phyloP scores from a whole-genome alignment of 2,329 filamentous ascomycete genomes.

The Fonsecaea pugnacius region DNA sequence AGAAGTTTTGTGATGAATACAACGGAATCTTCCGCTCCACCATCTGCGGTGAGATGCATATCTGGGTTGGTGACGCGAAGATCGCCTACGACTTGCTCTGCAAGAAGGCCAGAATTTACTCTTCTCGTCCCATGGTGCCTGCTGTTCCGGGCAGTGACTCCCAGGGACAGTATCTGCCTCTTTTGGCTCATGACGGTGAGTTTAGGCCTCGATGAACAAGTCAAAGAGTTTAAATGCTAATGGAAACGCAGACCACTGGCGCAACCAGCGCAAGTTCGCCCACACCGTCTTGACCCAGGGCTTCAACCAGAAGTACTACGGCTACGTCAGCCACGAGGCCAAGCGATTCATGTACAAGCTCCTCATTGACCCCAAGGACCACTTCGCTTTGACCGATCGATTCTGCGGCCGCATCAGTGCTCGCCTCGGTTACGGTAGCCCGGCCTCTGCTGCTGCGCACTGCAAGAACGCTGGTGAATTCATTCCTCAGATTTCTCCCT shows the following conservation, averaged over 20 bases:
- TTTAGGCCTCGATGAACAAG: neutral
- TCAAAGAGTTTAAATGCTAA: neutral
- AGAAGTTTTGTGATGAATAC: conserved; percentile 37
- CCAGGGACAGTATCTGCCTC: conserved; percentile 38
- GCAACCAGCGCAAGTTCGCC: conserved; percentile 39
- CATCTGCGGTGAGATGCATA: conserved; percentile 40
- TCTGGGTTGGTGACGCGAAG: conserved; percentile 37
- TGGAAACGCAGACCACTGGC: conserved; percentile 34
- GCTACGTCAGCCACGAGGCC: conserved; percentile 37
- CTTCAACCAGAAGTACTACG: conserved; percentile 39
- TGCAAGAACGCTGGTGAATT: conserved; percentile 40
- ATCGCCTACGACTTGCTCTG: conserved; percentile 38
- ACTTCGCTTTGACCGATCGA: conserved; percentile 38
- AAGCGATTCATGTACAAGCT: conserved; percentile 39
- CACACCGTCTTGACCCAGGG: conserved; percentile 38
- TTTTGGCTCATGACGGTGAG: conserved; percentile 37
- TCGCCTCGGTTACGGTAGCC: conserved; percentile 37
- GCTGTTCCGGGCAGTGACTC: conserved; percentile 38
- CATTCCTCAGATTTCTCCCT: conserved; percentile 39
- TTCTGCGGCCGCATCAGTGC: conserved; percentile 37
- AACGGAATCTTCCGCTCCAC: conserved; percentile 37
- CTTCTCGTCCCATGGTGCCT: conserved; percentile 37
- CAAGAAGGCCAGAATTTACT: conserved; percentile 40
- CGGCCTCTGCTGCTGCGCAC: conserved; percentile 37
- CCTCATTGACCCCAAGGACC: conserved; percentile 38